Evolutionary conservation across 257 asterid genomes (phyloP).

Genomic region (Orobanche coerulescens): DNA sequence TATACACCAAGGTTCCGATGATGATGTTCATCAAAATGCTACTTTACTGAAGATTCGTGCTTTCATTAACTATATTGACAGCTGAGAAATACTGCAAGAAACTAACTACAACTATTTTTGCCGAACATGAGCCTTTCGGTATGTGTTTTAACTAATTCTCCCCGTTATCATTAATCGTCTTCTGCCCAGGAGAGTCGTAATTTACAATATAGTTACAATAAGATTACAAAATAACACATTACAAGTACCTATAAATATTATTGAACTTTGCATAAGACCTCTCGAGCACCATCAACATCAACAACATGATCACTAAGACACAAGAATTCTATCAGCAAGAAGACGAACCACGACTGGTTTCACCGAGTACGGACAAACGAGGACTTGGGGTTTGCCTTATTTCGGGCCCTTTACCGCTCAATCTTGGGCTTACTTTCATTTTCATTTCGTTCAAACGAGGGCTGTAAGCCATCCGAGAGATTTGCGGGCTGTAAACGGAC

Average conservation of each 20-base stretch:
- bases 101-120: too few relatives aligned
- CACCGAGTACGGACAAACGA: conserved; percentile 48
- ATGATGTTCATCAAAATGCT: neutral
- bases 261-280: conserved; percentile 28
- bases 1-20: neutral
- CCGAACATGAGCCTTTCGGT: too few relatives aligned
- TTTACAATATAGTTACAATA: conserved; percentile 23
- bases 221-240: conserved; percentile 18
- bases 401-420: conserved; percentile 33
- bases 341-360: conserved; percentile 30
- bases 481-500: conserved; percentile 40
- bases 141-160: conserved; percentile 7
- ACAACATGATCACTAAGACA: conserved; percentile 5
- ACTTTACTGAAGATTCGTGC: too few relatives aligned
- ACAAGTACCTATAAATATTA: conserved; percentile 18
- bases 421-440: conserved; percentile 40
- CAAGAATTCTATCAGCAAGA: conserved; percentile 29
- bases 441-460: conserved; percentile 49
- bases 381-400: conserved; percentile 62
- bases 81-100: neutral
- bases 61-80: too few relatives aligned
- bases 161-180: conserved; percentile 16
- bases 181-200: conserved; percentile 22
- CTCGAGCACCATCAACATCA: conserved; percentile 35
- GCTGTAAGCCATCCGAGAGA: conserved; percentile 40